Evolutionary conservation across 306 rosid genomes (phyloP).

Genomic region (Crotalaria pallida): DNA sequence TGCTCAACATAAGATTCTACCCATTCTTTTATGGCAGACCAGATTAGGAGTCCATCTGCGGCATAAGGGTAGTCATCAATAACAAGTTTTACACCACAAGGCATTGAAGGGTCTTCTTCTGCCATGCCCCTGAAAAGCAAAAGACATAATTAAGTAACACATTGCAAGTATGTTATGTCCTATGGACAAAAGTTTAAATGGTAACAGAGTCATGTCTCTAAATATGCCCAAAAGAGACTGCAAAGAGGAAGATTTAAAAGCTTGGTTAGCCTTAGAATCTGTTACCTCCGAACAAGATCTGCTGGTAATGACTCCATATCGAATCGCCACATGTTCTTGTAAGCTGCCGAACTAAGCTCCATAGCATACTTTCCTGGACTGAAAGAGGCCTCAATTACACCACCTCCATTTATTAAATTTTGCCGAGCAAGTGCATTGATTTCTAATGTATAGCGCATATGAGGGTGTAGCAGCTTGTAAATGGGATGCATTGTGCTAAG

Average conservation of each 20-base stretch:
- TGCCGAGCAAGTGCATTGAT: slow-evolving; percentile 90
- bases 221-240: neutral
- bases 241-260: neutral
- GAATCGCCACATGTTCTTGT: slow-evolving; percentile 74
- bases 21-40: slow-evolving; percentile 96
- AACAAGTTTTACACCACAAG: slow-evolving; percentile 73
- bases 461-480: slow-evolving; percentile 86
- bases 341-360: slow-evolving; percentile 92
- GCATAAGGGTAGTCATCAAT: slow-evolving; percentile 97
- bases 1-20: slow-evolving; percentile 68
- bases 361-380: slow-evolving; percentile 83
- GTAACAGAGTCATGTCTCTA: neutral
- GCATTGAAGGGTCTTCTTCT: slow-evolving; percentile 66
- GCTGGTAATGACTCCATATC: slow-evolving; percentile 91
- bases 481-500: slow-evolving; percentile 93
- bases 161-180: neutral
- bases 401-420: slow-evolving; percentile 85
- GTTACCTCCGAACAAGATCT: slow-evolving; percentile 86
- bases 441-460: slow-evolving; percentile 91
- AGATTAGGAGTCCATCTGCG: slow-evolving; percentile 81
- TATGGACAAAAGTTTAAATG: neutral
- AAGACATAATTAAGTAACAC: neutral
- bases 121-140: slow-evolving; percentile 83
- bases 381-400: slow-evolving; percentile 80
- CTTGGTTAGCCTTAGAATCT: neutral